A percentile compares a stretch with the other conserved stretches of the same genome.
Evolutionary conservation across 768 basidiomycete species (phyloP).

Genomic region (Coprinopsis marcescibilis): DNA sequence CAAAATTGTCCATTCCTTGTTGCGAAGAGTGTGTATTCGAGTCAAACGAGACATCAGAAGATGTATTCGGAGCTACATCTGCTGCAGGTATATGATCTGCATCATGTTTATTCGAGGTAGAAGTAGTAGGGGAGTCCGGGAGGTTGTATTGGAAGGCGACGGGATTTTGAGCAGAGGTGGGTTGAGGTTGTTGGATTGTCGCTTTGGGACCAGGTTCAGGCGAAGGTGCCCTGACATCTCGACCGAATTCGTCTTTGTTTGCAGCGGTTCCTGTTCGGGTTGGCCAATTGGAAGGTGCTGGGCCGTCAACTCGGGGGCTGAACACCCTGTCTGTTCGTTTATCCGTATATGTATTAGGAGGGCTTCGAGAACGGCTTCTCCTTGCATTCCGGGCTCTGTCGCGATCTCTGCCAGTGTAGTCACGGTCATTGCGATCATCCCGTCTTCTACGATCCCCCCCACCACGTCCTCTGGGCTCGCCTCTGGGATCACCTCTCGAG

Average conservation of each 20-base stretch:
- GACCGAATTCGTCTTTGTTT: conserved; percentile 84
- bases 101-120: conserved; percentile 36
- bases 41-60: conserved; percentile 32
- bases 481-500: conserved; percentile 32
- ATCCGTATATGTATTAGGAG: conserved; percentile 49
- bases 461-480: conserved; percentile 48
- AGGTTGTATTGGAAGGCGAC: conserved; percentile 17
- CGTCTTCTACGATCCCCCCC: conserved; percentile 43
- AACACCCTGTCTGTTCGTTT: conserved; percentile 48
- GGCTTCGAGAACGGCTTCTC: conserved; percentile 72
- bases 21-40: conserved; percentile 33
- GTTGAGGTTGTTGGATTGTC: conserved; percentile 23
- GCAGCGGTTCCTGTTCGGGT: conserved; percentile 16
- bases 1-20: conserved; percentile 62
- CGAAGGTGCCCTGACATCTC: conserved; percentile 64
- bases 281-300: conserved; percentile 3
- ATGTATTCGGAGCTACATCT: conserved; percentile 58
- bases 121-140: conserved; percentile 34
- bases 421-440: conserved; percentile 38
- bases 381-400: conserved; percentile 42
- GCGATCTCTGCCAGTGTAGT: conserved; percentile 54
- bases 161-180: conserved; percentile 21
- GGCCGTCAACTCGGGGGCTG: conserved; percentile 38
- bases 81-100: conserved; percentile 37
- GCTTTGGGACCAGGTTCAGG: conserved; percentile 22